Conservation (phyloP, 2,329 filamentous ascomycete species). For the Uncinocarpus reesii region DNA sequence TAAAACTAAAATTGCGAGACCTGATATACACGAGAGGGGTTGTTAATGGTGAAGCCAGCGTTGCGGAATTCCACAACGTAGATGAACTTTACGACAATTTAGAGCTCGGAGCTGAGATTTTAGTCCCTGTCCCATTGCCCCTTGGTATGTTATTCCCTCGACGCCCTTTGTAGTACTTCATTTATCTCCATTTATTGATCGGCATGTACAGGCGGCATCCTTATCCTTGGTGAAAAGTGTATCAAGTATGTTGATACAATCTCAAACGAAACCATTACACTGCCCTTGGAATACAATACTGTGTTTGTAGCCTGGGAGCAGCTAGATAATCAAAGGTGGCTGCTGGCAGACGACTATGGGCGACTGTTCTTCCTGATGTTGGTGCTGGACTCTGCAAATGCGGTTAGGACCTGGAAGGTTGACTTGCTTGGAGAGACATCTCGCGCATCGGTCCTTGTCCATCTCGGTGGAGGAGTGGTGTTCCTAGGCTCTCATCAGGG, state of each 20-base stretch:
- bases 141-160: constrained; percentile 32
- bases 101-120: constrained; percentile 50
- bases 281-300: constrained; percentile 59
- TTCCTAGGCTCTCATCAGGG: constrained; percentile 90
- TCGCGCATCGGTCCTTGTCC: constrained; percentile 66
- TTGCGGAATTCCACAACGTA: constrained; percentile 45
- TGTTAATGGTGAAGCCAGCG: constrained; percentile 34
- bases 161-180: background rate
- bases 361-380: constrained; percentile 76
- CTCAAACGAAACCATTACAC: constrained; percentile 55
- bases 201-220: constrained; percentile 51
- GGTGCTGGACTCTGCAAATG: constrained; percentile 50
- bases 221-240: constrained; percentile 69
- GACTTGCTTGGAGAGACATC: constrained; percentile 58
- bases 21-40: constrained; percentile 43
- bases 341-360: constrained; percentile 89
- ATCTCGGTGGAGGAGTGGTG: constrained; percentile 55
- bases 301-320: constrained; percentile 89
- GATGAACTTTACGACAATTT: constrained; percentile 44
- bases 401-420: constrained; percentile 64
- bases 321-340: constrained; percentile 68
- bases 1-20: constrained; percentile 47
- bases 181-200: constrained; percentile 40
- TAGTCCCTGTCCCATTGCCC: constrained; percentile 52
- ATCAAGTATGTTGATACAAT: constrained; percentile 78